Evolutionary conservation across 2,329 filamentous ascomycete species (phyloP), one percentile per base, ranked within the genome.

Genomic region (Colletotrichum musicola): DNA sequence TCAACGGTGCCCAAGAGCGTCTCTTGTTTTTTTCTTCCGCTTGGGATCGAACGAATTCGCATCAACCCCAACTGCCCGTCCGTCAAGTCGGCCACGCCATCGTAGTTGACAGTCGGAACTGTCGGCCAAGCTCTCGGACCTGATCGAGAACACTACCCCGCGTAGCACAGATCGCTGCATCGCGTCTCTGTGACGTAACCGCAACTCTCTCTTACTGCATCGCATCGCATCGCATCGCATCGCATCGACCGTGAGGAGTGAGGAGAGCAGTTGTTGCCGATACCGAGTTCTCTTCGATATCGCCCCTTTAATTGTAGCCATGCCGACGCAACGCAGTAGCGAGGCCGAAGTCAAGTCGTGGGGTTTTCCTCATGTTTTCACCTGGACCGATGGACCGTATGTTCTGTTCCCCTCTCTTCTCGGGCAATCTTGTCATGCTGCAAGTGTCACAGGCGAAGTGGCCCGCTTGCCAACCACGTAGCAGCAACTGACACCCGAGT

Each of bases 311-410:
- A 18, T 14, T 13, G 46, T 22, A 30, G 49, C 14, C 57, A 69
- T 69, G 64, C 13, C 64, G n/a, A 40, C 82, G 38, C 82, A 79
- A 62, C 78, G 75, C 67, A 82, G 87, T 47, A 81, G 82, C 44
- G 90, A 93, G 76, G 79, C 81, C 57, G 81, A 92, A 74, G 91
- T 93, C 27, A 84, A 84, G 42, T 88, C 86, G 1, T 93, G 91
- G 91, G 91, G 91, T 1, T 94, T 93, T 75, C 72, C 77, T 3
- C 83, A 89, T 57, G 90, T 92, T 74, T 92, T 92, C 71, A 93
- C 90, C 3, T 93, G 91, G 91, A 89, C 86, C 7, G 92, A 93
- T 78, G 81, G 83, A 22, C 88, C 90, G 90, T 93, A 85, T 76
- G 88, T 85, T n/a, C 3, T 2, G 14, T 14, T n/a, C 40, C 40